Conservation (phyloP, 148 eudicot species). For the Drosera capensis region DNA sequence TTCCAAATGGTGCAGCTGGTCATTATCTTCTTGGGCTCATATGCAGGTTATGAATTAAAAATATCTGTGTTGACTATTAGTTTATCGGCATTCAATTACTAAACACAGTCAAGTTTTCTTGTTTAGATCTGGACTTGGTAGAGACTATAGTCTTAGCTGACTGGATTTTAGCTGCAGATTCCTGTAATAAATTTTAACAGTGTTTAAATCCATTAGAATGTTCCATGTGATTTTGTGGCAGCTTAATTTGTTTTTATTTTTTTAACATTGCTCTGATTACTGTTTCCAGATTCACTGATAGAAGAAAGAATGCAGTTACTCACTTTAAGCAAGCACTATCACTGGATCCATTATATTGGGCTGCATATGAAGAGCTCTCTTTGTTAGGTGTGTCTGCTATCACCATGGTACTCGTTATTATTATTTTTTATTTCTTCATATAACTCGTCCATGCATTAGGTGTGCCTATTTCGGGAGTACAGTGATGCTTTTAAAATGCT, state of each 20-base stretch:
- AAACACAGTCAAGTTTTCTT: too few species aligned
- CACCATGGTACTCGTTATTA: too few species aligned
- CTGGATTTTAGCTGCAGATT: not conserved
- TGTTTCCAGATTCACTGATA: constrained; percentile 75
- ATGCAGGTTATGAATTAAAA: constrained; percentile 41
- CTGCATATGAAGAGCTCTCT: constrained; percentile 93
- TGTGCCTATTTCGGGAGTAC: too few species aligned
- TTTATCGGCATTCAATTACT: not conserved
- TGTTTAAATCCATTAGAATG: not conserved
- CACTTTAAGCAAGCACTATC: constrained; percentile 90
- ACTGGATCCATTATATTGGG: constrained; percentile 84
- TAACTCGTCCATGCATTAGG: too few species aligned
- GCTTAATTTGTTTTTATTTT: not conserved
- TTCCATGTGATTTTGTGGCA: not conserved
- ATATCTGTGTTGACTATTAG: constrained; percentile 2
- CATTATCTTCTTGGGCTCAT: constrained; percentile 96
- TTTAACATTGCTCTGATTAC: not conserved
- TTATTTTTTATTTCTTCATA: too few species aligned
- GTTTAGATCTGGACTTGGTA: too few species aligned
- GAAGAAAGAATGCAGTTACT: constrained; percentile 58
- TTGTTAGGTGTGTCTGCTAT: constrained; percentile 42
- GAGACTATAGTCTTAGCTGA: too few species aligned
- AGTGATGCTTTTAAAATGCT: too few species aligned
- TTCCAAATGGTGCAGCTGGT: constrained; percentile 75
- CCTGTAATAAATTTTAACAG: not conserved